These are phyloP conservation scores for Tylopilus sp. DNA, from an alignment of 768 basidiomycete species.

Conservation along the genomic window DNA sequence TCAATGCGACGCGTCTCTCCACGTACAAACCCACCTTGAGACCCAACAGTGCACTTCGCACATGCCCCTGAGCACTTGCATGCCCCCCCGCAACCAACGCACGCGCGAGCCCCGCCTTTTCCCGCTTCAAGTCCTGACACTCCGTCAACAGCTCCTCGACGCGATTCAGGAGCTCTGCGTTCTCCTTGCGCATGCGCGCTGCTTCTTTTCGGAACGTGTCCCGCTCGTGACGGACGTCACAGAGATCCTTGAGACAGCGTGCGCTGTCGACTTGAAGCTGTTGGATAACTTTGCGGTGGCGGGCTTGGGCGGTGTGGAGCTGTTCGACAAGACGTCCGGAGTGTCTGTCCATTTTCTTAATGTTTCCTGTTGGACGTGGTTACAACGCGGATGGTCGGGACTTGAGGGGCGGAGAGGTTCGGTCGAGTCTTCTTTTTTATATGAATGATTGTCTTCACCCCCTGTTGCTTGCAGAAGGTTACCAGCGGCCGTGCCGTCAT, in stretches of 20 bases:
- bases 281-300: slow-evolving; percentile 25
- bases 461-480: too few species aligned
- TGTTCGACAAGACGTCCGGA: slow-evolving; percentile 21
- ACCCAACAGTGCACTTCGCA: too few species aligned
- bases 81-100: too few species aligned
- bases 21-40: too few species aligned
- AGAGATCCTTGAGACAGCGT: slow-evolving; percentile 23
- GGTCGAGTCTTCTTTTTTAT: neutral
- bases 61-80: too few species aligned
- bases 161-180: slow-evolving; percentile 18
- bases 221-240: slow-evolving; percentile 26
- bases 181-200: slow-evolving; percentile 19
- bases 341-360: slow-evolving; percentile 4
- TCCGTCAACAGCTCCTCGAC: slow-evolving; percentile 13
- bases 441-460: neutral
- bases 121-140: too few species aligned
- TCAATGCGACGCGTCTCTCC: too few species aligned
- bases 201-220: slow-evolving; percentile 23
- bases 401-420: too few species aligned
- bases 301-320: slow-evolving; percentile 21
- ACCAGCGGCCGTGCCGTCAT: too few species aligned
- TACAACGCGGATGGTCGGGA: too few species aligned
- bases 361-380: neutral
- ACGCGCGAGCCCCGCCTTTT: too few species aligned
- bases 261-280: slow-evolving; percentile 26